These are phyloP conservation scores for Coccinonectria pachysandricola DNA, from an alignment of 2,329 filamentous ascomycete species.

Conservation along the genomic window DNA sequence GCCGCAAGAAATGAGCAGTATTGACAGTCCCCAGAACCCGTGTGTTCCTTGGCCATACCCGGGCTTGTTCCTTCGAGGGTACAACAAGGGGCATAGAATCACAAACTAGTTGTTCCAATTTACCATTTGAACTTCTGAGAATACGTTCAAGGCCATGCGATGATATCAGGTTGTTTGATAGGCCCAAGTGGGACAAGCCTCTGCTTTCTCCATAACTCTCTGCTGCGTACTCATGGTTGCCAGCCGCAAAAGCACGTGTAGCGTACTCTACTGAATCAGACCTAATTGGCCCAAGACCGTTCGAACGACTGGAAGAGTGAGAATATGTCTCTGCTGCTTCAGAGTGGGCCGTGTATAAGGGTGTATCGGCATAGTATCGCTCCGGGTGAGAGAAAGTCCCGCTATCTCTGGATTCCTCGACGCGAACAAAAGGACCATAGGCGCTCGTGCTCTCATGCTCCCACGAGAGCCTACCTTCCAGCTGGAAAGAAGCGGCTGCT, in stretches of 20 bases:
- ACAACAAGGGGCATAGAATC: constrained; percentile 29
- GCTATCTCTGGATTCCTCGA: constrained; percentile 39
- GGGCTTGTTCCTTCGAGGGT: constrained; percentile 2
- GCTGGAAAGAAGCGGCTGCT: constrained; percentile 27
- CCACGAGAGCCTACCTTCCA: constrained; percentile 39
- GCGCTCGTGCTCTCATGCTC: too few species aligned
- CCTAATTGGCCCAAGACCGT: constrained; percentile 14
- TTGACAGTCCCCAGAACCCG: constrained; percentile 35
- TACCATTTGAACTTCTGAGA: constrained; percentile 32
- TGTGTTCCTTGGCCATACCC: constrained; percentile 20
- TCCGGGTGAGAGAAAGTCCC: constrained; percentile 33
- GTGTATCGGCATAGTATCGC: constrained; percentile 39
- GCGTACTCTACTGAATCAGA: constrained; percentile 20
- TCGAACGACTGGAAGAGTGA: constrained; percentile 22
- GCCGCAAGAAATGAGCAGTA: constrained; percentile 37
- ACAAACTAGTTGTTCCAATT: constrained; percentile 43
- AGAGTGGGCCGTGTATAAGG: constrained; percentile 20
- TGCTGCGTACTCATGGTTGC: constrained; percentile 10
- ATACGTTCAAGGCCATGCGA: constrained; percentile 31
- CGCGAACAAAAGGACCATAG: constrained; percentile 33
- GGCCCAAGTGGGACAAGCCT: constrained; percentile 42
- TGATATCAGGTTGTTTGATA: constrained; percentile 41
- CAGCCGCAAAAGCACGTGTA: constrained; percentile 13
- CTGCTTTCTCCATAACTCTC: constrained; percentile 11
- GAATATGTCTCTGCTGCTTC: constrained; percentile 11